Base-by-base conservation (phyloP, 2,329 filamentous ascomycete genomes). In the Pseudonectria buxi region DNA sequence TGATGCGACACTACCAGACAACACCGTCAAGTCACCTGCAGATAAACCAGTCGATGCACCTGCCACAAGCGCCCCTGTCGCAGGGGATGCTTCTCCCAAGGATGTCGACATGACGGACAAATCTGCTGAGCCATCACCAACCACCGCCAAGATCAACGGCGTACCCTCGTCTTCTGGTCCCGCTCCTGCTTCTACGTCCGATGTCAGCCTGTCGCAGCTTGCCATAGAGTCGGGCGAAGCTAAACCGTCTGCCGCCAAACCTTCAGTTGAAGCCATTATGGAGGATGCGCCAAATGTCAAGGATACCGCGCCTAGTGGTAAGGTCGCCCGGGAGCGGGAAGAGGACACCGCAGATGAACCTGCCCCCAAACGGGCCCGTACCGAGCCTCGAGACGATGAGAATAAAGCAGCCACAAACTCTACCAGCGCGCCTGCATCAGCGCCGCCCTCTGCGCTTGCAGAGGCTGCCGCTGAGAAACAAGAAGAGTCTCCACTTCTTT, bases 321-420 rank as follows among this genome's bases (percentile, higher is more conserved):
- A 89, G 62, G 55, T 83, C 10, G 71, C 86, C 2, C 79, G 86
- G 10, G 83, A 81, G 47, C 81, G 89, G 11, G 87, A 94, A 39
- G 81, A 87, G 4, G 87, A 94, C 45, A 67, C 68, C 1, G 65
- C 65, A 11, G 57, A 58, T 10, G 76, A 86, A 45, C 87, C 82
- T 35, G 76, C 76, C 12, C 76, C 87, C 1, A 95, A 95, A 67
- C 81, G 89, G 16, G 78, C 85, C 26, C 90, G 81, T 62, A 83
- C 86, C 0, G 83, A 84, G 12, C 67, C 68, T 10, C 65, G 70
- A 28, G 63, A 64, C 2, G 64, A 67, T 24, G 59, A 62, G 31
- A 47, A 24, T 7, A 24, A 27, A 14, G 24, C 28, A 6, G 15
- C 24, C 10, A 24, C 31, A 5, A 14, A 35, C 15, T 31, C 38